A percentile compares a stretch with the other conserved stretches of the same genome.
These are phyloP conservation scores for Aureobasidium mangrovei DNA, from an alignment of 2,329 filamentous ascomycete species.

Conservation along the genomic window DNA sequence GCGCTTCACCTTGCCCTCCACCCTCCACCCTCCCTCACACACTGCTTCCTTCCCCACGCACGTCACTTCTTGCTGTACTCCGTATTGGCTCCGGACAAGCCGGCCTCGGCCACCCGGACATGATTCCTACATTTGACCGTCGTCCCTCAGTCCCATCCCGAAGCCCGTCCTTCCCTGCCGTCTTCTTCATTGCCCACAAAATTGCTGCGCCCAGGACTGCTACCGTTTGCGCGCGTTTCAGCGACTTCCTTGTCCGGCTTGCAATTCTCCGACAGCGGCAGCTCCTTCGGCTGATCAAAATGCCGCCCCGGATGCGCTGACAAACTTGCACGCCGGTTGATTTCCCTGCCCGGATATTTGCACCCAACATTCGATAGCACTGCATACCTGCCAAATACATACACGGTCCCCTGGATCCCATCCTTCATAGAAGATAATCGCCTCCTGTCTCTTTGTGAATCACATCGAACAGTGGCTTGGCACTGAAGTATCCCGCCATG, in stretches of 20 bases:
- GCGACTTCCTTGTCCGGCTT: not conserved
- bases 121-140: no score
- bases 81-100: no score
- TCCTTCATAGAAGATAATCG: slow-evolving; percentile 40
- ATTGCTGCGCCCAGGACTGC: not conserved
- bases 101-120: no score
- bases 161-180: no score
- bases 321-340: not conserved
- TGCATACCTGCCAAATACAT: not conserved
- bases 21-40: no score
- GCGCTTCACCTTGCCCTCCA: no score
- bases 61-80: no score
- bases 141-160: no score
- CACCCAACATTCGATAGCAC: not conserved
- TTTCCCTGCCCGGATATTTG: not conserved
- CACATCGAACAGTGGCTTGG: slow-evolving; percentile 62
- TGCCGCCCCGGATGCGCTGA: not conserved
- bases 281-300: slow-evolving; percentile 4
- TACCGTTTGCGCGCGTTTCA: not conserved
- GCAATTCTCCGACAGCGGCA: not conserved
- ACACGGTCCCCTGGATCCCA: not conserved
- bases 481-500: slow-evolving; percentile 59
- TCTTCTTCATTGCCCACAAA: not conserved
- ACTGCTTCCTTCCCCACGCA: no score
- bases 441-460: slow-evolving; percentile 53